Evolutionary conservation across 768 basidiomycete genomes (phyloP), one percentile per base, ranked within the genome.

Genomic region (Amyloporia xantha): DNA sequence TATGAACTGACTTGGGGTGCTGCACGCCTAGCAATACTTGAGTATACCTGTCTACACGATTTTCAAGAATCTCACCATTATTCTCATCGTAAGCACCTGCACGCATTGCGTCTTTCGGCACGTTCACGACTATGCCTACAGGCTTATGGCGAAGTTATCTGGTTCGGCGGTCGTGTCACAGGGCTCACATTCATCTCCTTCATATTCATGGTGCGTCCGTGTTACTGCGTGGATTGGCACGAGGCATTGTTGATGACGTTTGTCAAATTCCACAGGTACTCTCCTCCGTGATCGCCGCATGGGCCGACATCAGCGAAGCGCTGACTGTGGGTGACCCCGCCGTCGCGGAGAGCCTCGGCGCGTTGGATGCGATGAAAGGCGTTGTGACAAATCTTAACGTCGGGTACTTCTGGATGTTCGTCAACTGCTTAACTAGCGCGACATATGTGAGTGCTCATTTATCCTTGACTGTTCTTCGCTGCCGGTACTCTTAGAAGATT

Each of bases 61-160:
- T 54, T 98, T 98, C 79, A 99, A 99, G 69, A 99, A 99, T 65
- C 62, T 98, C 60, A 97, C 96, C n/a, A 99, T 98, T 60, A 98
- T 99, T 56, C 77, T 99, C 24, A 98, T 98, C 62, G 94, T 91
- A 54, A 56, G 86, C 73, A 11, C 19, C 10, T 41, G n/a, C n/a
- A n/a, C n/a, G n/a, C n/a, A n/a, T n/a, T n/a, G n/a, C n/a, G n/a
- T n/a, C n/a, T 35, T 47, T 26, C 46, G 20, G 38, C 37, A 5
- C n/a, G n/a, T 38, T 19, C 39, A 41, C 20, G 20, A n/a, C n/a
- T n/a, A n/a, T 21, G 15, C 17, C 10, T 27, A 9, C 48, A 94
- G 91, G 93, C 96, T 6, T 96, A 99, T 63, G 96, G 96, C 33
- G 96, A 98, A 70, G 88, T 96, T 5, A 67, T 97, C 50, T 97